Evolutionary conservation across 106 monocot genomes (phyloP).

Genomic region (Chionographis japonica): DNA sequence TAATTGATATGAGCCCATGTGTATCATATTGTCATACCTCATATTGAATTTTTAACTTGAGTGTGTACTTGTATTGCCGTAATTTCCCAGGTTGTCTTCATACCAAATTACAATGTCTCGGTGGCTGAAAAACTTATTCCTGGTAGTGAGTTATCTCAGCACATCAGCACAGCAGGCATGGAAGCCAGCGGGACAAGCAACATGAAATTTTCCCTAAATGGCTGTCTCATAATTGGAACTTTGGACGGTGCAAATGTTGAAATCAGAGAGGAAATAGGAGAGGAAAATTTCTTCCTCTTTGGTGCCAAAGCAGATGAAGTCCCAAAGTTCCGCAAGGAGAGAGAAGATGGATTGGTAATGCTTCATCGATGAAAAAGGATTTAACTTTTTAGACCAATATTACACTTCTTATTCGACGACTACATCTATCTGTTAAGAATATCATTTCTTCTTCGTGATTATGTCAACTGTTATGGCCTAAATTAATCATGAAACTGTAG

Average conservation of each 20-base stretch:
- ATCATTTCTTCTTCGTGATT: too few relatives aligned
- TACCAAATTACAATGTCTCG: conserved; percentile 92
- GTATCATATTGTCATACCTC: too few relatives aligned
- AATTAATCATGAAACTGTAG: too few relatives aligned
- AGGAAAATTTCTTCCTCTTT: conserved; percentile 92
- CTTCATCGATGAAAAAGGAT: not conserved
- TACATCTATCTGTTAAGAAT: too few relatives aligned
- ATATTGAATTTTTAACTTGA: not conserved
- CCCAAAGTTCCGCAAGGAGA: conserved; percentile 65
- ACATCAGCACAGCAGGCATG: conserved; percentile 96
- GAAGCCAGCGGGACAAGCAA: conserved; percentile 96
- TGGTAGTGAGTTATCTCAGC: conserved; percentile 92
- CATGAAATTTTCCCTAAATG: conserved; percentile 96
- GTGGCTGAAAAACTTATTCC: conserved; percentile 88
- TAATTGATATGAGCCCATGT: too few relatives aligned
- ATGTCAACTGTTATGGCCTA: too few relatives aligned
- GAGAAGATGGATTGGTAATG: conserved; percentile 75
- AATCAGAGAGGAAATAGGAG: conserved; percentile 88
- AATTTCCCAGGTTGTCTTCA: conserved; percentile 59
- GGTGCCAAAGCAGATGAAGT: conserved; percentile 88
- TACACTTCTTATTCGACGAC: not conserved
- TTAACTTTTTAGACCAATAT: not conserved
- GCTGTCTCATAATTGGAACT: conserved; percentile 90
- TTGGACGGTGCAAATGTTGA: conserved; percentile 96
- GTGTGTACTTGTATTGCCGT: not conserved